Base-by-base conservation (phyloP, 257 asterid species). In the Parsonsia alboflavescens region DNA sequence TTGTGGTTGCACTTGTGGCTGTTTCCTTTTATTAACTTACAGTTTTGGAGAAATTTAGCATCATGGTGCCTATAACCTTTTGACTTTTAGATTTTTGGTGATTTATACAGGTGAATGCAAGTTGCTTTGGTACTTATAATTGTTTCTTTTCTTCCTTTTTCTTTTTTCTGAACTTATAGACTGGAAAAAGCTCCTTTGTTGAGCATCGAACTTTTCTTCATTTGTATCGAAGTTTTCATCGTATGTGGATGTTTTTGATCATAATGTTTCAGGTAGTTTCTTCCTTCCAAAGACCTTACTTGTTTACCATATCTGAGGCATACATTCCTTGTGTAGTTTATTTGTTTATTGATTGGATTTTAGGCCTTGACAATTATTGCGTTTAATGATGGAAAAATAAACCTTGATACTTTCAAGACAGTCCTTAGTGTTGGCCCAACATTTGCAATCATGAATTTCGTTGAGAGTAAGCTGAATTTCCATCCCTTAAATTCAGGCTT, bases 151-250 rank as follows among this genome's bases (percentile, higher is more conserved):
- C n/a, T 2, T 59, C 16, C 59, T 36, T 16, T 19, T 30, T 63
- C 66, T 15, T 26, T 9, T 53, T 63, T 78, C 65, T 67, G 62
- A 77, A 74, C 48, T 75, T 75, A 76, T 88, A 94, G 99, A 92
- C 97, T 28, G 96, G 91, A 45, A 94, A 94, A 87, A 92, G 96
- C 84, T 85, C 97, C 72, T 94, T 92, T 81, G 99, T 94, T 76
- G 99, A 94, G 84, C 99, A 94, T 84, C 91, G 99, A 56, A 92
- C 99, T 57, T 94, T 89, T 78, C 90, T 94, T 75, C 99, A 94
- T 82, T 82, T 94, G 77, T 94, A 90, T 82, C 90, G 96, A 79
- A 92, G 99, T 85, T 94, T 94, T 80, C 99, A 94, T 85, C 99
- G 99, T 71, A 21, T 94, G 90, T 94, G 99, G 99, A 92, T 94